phyloP scores from a whole-genome alignment of 2,329 filamentous ascomycete species.

The Pseudogymnoascus sp. region DNA sequence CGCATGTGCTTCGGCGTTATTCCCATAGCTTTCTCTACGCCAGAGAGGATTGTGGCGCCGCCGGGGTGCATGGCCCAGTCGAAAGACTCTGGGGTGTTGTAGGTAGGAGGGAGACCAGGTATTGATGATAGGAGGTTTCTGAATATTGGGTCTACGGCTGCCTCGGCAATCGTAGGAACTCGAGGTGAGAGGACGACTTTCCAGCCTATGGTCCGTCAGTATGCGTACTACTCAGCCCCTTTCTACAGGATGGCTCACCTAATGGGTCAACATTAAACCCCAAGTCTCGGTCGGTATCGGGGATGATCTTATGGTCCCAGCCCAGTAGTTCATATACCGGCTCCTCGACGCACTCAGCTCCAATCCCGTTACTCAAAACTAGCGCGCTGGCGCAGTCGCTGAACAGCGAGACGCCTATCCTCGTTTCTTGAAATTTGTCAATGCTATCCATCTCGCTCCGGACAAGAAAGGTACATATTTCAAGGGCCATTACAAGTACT shows the following conservation, averaged over 20 bases:
- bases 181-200: slow-evolving; percentile 59
- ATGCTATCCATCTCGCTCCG: slow-evolving; percentile 61
- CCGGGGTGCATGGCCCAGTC: slow-evolving; percentile 72
- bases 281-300: slow-evolving; percentile 55
- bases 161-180: slow-evolving; percentile 52
- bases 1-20: slow-evolving; percentile 59
- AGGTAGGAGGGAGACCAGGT: slow-evolving; percentile 39
- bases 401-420: slow-evolving; percentile 62
- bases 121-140: slow-evolving; percentile 46
- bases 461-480: slow-evolving; percentile 55
- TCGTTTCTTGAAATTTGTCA: slow-evolving; percentile 50
- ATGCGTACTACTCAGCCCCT: neutral
- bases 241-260: slow-evolving; percentile 37
- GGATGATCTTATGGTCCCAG: slow-evolving; percentile 58
- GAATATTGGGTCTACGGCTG: slow-evolving; percentile 49
- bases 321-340: slow-evolving; percentile 54
- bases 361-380: slow-evolving; percentile 59
- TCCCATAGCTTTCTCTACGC: slow-evolving; percentile 52
- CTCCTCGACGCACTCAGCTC: slow-evolving; percentile 31
- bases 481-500: slow-evolving; percentile 59
- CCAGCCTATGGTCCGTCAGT: slow-evolving; percentile 42
- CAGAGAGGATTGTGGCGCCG: slow-evolving; percentile 59
- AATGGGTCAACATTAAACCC: slow-evolving; percentile 59
- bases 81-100: slow-evolving; percentile 49
- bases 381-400: slow-evolving; percentile 64